Base-by-base conservation (phyloP, 192 early-diverging fungal species). In the Coemansia sp. region DNA sequence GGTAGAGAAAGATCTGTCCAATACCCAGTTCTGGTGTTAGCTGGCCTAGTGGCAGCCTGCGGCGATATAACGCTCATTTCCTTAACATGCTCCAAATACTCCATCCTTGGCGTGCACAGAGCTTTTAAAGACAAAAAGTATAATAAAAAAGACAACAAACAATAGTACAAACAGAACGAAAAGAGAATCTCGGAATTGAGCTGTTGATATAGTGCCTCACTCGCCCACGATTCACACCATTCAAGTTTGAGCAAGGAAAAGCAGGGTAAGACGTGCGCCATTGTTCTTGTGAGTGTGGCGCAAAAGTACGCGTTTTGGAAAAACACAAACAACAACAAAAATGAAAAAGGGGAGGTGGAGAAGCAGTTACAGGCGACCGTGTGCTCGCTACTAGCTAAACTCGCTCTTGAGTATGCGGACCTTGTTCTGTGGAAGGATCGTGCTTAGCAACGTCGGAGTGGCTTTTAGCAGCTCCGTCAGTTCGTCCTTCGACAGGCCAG, bases 401-500 rank as follows among this genome's bases (percentile, higher is more conserved):
- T 74, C 71, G 38, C 71, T 64, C 41, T 66, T 73, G 16, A 80
- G 73, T 0, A 58, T 11, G 24, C 52, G 38, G 40, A 75, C 24
- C 2, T 72, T 64, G 40, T 34, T 22, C 2, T 36, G 12, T 0
- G 57, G 16, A 31, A 76, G 5, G 11, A 69, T 60, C 3, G 16
- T 62, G 31, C 40, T 18, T 12, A 81, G 43, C 38, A 81, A 64
- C 38, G 66, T 36, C 5, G 80, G 75, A 13, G 63, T 38, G 12
- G 68, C 47, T 3, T 41, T 62, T 13, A 82, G 22, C 22, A 82
- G 41, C 41, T 52, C 69, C 5, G 53, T 31, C 33, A 82, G 66
- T 39, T 74, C 72, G 27, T 74, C 69, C 46, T 69, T 57, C 6
- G 27, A n/a, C 46, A 82, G 69, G 0, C 80, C 80, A 49, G 46